Evolutionary conservation across 208 protist species (phyloP), one percentile per base, ranked within the genome.

Genomic region (Leishmania mexicana): DNA sequence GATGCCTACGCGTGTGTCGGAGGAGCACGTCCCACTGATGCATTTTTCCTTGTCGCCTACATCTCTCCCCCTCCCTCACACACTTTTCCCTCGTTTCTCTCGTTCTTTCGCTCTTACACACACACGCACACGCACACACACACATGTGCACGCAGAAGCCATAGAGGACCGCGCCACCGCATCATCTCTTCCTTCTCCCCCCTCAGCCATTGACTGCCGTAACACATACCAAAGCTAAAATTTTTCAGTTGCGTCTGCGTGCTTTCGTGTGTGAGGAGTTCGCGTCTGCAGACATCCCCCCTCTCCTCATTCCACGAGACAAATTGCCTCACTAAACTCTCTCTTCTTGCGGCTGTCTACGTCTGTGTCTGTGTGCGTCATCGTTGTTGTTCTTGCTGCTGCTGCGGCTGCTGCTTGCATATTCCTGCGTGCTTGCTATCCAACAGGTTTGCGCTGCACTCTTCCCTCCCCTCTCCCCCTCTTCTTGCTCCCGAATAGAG

Each of bases 121-220:
- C 65, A 71, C 65, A 6, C 38, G 24, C 17, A 71, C 65, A 71
- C 65, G 0, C 38, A 45, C 38, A 45, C 65, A n/a, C 58, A 21
- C 51, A 21, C 58, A 24, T 31, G 28, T 4, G 28, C 58, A 64
- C 58, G 6, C 51, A 19, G 15, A 54, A 71, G 65, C n/a, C 47
- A 76, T 45, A 53, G 72, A 76, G 72, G 72, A 53, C 58, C 51
- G 51, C 45, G 72, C 47, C 72, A 76, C 28, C 19, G 13, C 38
- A 17, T 53, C 72, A 76, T 60, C 51, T 38, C 6, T 84, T 75
- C 65, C 70, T 80, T 13, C 71, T 49, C 7, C 11, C 11, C 38
- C 65, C 65, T 71, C 31, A 3, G 19, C 65, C 65, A 45, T 24
- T 71, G 65, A 71, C 65, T 45, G 31, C 38, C 4, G 15, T 71